Base-by-base conservation (phyloP, 176 grass and related monocot species). In the Pharus latifolius region DNA sequence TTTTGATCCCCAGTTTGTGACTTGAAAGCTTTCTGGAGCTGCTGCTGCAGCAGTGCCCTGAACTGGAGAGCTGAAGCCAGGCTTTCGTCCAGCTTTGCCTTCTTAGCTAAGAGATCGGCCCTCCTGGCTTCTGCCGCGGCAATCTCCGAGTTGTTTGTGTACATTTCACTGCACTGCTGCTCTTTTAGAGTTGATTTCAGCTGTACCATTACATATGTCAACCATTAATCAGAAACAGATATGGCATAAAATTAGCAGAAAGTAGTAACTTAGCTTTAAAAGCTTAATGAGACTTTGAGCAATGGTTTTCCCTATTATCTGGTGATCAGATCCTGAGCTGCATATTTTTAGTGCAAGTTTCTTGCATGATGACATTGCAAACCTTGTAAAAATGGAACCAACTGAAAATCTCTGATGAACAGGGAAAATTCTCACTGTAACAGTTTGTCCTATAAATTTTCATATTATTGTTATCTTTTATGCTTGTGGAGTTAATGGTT, bases 11-110 rank as follows among this genome's bases (percentile, higher is more conserved):
- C 77, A 65, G 77, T 43, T 52, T 87, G 77, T 56, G 73, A 76
- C 15, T 57, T 43, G 30, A 93, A 78, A 31, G 67, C 72, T 65
- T 82, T 88, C 69, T 98, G 83, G 62, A 98, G 78, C 66, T 91
- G 87, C 75, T 81, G 83, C 81, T 76, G 81, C 31, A 93, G 88
- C 62, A 93, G 46, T n/a, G 33, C 65, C 67, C 86, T 91, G 43
- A 85, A 83, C 49, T 77, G 75, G 25, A 25, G 75, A 27, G 84
- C 87, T 32, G 67, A 62, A 70, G 63, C 52, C 63, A 91, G 74
- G 78, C 28, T 83, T 78, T 91, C 83, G 10, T 75, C 78, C 60
- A 93, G 46, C 59, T 85, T 93, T 7, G 72, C 83, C 56, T 85
- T 90, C 51, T 93, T 84, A 14, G 77, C 70, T 72, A 65, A 78